Conservation (phyloP, 164 flowering plant species). For the Chloranthus sessilifolius region DNA sequence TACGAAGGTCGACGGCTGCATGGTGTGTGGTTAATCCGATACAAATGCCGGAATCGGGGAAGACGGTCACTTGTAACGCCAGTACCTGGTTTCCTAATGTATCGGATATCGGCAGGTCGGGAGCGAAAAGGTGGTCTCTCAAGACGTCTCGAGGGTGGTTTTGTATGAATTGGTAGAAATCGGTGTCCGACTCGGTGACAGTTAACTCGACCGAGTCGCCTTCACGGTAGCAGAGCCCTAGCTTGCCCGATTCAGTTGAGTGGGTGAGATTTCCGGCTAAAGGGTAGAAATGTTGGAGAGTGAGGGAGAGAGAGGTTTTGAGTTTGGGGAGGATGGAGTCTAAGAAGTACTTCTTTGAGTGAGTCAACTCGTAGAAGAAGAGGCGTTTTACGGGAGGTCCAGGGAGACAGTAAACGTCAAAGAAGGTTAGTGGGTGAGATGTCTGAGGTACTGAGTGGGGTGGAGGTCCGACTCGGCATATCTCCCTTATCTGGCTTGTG, state of each 20-base stretch:
- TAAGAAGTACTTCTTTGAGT: too few relatives aligned
- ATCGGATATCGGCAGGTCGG: neutral
- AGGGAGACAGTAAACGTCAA: neutral
- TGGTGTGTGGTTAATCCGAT: constrained; percentile 12
- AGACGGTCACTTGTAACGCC: constrained; percentile 15
- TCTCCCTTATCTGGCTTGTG: too few relatives aligned
- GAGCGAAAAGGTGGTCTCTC: constrained; percentile 2
- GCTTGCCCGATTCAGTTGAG: constrained; percentile 16
- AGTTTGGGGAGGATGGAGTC: constrained; percentile 20
- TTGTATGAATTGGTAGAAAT: constrained; percentile 1
- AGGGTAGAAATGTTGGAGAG: constrained; percentile 35
- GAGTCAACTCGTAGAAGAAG: constrained; percentile 4
- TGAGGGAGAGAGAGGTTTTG: constrained; percentile 30
- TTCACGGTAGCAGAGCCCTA: constrained; percentile 17
- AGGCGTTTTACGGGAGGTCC: neutral
- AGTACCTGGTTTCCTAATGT: constrained; percentile 4
- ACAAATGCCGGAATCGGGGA: constrained; percentile 14
- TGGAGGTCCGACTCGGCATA: constrained; percentile 3
- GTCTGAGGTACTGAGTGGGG: constrained; percentile 15
- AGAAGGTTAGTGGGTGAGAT: constrained; percentile 15
- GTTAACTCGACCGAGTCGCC: constrained; percentile 27
- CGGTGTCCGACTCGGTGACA: constrained; percentile 4
- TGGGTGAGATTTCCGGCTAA: constrained; percentile 24
- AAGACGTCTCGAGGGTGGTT: neutral
- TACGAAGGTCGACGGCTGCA: constrained; percentile 8